Percentiles rank a stretch among this genome's conserved stretches.
Evolutionary conservation across 192 early-diverging fungal genomes (phyloP).

Genomic region (Dimargaris xerosporica): DNA sequence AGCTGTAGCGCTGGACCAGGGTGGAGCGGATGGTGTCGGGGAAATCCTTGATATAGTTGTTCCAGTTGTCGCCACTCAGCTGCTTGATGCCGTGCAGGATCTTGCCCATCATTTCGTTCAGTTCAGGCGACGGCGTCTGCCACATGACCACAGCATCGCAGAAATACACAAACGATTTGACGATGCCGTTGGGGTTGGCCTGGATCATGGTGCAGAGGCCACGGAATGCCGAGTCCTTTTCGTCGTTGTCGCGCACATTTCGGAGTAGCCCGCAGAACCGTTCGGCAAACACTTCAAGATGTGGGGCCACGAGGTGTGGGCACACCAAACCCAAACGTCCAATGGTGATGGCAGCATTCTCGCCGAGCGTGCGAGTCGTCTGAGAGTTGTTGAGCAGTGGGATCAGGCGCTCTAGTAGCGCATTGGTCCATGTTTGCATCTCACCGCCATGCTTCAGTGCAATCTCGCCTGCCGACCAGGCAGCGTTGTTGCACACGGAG

Average conservation of each 20-base stretch:
- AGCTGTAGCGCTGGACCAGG: constrained; percentile 3
- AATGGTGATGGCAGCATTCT: constrained; percentile 95
- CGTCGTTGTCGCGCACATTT: constrained; percentile 80
- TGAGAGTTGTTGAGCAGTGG: constrained; percentile 54
- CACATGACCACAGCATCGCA: constrained; percentile 70
- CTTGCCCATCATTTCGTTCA: constrained; percentile 47
- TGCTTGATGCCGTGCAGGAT: constrained; percentile 20
- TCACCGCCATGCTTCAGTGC: constrained; percentile 66
- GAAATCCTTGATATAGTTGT: constrained; percentile 6
- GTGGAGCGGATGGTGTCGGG: constrained; percentile 4
- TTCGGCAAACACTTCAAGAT: constrained; percentile 67
- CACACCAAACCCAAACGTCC: constrained; percentile 88
- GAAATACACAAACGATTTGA: constrained; percentile 52
- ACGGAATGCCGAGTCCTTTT: constrained; percentile 92
- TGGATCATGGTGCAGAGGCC: constrained; percentile 89
- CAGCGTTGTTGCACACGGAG: constrained; percentile 94
- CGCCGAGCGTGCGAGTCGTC: constrained; percentile 61
- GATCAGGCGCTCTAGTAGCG: constrained; percentile 71
- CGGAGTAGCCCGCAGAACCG: constrained; percentile 70
- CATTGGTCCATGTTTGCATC: constrained; percentile 65
- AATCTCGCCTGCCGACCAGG: constrained; percentile 97
- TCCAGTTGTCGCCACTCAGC: constrained; percentile 12
- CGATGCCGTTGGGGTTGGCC: constrained; percentile 72
- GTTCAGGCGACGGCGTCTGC: constrained; percentile 42
- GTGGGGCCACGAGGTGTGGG: constrained; percentile 69